Conservation (phyloP, 2,329 filamentous ascomycete species). For the Hymenoscyphus salicellus region DNA sequence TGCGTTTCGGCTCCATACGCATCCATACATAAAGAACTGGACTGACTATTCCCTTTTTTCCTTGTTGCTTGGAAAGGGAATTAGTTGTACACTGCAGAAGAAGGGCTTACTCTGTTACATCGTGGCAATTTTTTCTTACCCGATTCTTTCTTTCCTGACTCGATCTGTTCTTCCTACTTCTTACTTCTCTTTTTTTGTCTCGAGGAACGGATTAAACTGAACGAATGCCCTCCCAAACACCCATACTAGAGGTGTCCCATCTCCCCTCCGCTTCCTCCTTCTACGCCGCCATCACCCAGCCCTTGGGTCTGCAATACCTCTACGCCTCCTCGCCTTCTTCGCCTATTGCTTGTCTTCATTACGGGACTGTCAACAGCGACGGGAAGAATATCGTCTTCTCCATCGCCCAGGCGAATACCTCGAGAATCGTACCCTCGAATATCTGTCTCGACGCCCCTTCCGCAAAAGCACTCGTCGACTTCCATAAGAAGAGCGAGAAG, state of each 20-base stretch:
- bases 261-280: conserved; percentile 79
- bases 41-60: neutral
- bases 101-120: neutral
- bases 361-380: conserved; percentile 42
- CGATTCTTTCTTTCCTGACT: neutral
- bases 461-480: conserved; percentile 63
- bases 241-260: conserved; percentile 66
- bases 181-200: too few relatives aligned
- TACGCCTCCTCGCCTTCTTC: conserved; percentile 32
- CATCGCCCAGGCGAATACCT: conserved; percentile 45
- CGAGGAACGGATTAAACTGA: neutral
- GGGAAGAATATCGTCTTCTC: conserved; percentile 37
- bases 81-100: conserved; percentile 4
- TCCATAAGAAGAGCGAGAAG: conserved; percentile 54
- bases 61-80: neutral
- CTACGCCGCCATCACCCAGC: conserved; percentile 75
- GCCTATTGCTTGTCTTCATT: conserved; percentile 29
- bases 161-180: too few relatives aligned
- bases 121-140: conserved; percentile 2
- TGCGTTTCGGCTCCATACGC: conserved; percentile 15
- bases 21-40: conserved; percentile 10
- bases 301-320: conserved; percentile 72
- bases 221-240: conserved; percentile 25
- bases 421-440: conserved; percentile 53
- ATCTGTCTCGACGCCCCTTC: conserved; percentile 59